These are phyloP conservation scores for Candida tetrigidarum DNA, from an alignment of 1,139 yeast genomes.

Conservation along the genomic window DNA sequence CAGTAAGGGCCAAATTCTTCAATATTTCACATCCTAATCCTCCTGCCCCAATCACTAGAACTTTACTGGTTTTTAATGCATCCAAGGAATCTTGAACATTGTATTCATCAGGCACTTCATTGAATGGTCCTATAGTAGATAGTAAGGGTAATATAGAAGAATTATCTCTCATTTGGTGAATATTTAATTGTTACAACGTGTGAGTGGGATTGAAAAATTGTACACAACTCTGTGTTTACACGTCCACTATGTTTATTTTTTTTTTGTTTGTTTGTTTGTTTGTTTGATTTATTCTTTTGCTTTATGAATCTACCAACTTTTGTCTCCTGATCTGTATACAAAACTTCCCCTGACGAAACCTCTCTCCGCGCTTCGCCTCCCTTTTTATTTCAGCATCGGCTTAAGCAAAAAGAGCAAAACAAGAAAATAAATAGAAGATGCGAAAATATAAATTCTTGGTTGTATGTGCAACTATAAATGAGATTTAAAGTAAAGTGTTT, in stretches of 20 bases:
- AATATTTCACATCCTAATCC: slow-evolving; percentile 95
- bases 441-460: too few species aligned
- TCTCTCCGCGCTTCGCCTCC: too few species aligned
- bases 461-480: not conserved
- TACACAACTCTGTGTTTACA: too few species aligned
- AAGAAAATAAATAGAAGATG: too few species aligned
- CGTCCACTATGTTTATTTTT: not conserved
- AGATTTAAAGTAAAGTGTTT: not conserved
- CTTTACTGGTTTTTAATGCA: slow-evolving; percentile 34
- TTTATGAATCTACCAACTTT: too few species aligned
- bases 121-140: slow-evolving; percentile 41
- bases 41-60: slow-evolving; percentile 85
- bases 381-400: too few species aligned
- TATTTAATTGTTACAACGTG: not conserved
- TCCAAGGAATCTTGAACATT: slow-evolving; percentile 25
- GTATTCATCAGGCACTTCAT: slow-evolving; percentile 46
- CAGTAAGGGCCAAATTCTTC: slow-evolving; percentile 79
- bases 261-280: not conserved
- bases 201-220: not conserved
- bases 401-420: too few species aligned
- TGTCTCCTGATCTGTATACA: too few species aligned
- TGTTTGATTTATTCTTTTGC: too few species aligned
- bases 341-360: too few species aligned
- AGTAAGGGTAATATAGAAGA: slow-evolving; percentile 31
- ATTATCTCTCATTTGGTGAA: slow-evolving; percentile 14